phyloP scores from a whole-genome alignment of 306 rosid species.

The Inga leiocalycina region DNA sequence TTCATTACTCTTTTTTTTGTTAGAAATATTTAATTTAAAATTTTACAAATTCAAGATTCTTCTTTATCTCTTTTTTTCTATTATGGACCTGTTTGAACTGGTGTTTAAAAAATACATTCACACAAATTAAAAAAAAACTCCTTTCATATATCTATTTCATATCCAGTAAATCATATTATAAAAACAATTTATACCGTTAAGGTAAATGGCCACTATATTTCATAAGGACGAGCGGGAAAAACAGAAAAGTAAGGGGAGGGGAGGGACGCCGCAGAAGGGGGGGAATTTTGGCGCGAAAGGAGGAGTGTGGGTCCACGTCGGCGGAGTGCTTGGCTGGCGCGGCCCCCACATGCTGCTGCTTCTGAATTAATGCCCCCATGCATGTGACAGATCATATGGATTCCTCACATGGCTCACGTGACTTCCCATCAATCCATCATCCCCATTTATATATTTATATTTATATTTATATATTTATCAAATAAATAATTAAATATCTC shows the following conservation, averaged over 20 bases:
- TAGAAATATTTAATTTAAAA: too few species aligned
- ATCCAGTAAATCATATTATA: too few species aligned
- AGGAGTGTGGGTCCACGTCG: constrained; percentile 10
- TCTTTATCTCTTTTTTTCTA: too few species aligned
- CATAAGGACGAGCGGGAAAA: background rate
- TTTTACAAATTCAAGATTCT: too few species aligned
- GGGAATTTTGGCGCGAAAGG: constrained; percentile 6
- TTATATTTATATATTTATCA: background rate
- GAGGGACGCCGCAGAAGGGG: too few species aligned
- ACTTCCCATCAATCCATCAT: background rate
- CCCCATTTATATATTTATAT: background rate
- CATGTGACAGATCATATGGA: background rate
- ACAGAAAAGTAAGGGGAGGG: background rate
- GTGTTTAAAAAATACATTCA: too few species aligned
- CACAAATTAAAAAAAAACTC: too few species aligned
- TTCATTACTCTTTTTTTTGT: too few species aligned
- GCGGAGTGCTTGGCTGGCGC: background rate
- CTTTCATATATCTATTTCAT: too few species aligned
- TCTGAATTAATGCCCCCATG: background rate
- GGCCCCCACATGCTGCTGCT: background rate
- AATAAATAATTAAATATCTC: background rate
- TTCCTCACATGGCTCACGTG: constrained; percentile 6
- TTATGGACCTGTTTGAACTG: too few species aligned
- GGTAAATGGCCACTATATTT: too few species aligned
- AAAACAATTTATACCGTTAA: too few species aligned